A percentile compares a stretch with the other conserved stretches of the same genome.
Conservation (phyloP, 805 yeast genomes). For the Candida khao-thaluensis region DNA sequence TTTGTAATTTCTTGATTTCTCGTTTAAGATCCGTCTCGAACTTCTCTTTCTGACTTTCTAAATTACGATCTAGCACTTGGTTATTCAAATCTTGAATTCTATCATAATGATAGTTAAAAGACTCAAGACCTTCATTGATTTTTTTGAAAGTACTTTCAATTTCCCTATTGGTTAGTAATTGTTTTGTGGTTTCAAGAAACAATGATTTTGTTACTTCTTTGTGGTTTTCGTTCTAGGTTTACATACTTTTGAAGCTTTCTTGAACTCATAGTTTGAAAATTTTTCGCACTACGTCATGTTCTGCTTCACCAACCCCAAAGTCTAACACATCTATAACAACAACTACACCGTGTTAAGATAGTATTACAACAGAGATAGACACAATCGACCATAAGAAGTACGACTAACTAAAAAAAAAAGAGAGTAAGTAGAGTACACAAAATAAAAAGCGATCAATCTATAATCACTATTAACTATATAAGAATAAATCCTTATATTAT, state of each 20-base stretch:
- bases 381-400: too few species aligned
- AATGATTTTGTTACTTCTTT: too few species aligned
- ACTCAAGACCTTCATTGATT: slow-evolving; percentile 45
- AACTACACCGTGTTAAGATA: too few species aligned
- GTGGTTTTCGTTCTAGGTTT: not conserved
- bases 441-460: slow-evolving; percentile 1
- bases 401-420: too few species aligned
- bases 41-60: slow-evolving; percentile 45
- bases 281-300: slow-evolving; percentile 10
- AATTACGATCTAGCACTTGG: slow-evolving; percentile 27
- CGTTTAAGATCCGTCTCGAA: slow-evolving; percentile 44
- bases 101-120: slow-evolving; percentile 44
- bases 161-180: slow-evolving; percentile 28
- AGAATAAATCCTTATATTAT: not conserved
- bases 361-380: too few species aligned
- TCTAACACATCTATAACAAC: too few species aligned
- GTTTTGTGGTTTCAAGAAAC: too few species aligned
- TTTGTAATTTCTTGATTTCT: slow-evolving; percentile 46
- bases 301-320: not conserved
- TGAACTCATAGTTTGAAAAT: slow-evolving; percentile 16
- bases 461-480: slow-evolving; percentile 5
- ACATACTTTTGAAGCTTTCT: slow-evolving; percentile 40
- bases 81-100: slow-evolving; percentile 36
- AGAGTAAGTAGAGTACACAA: not conserved
- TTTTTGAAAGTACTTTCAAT: slow-evolving; percentile 44